Evolutionary conservation across 768 basidiomycete genomes (phyloP).

Genomic region (Gelatoporia subvermispora): DNA sequence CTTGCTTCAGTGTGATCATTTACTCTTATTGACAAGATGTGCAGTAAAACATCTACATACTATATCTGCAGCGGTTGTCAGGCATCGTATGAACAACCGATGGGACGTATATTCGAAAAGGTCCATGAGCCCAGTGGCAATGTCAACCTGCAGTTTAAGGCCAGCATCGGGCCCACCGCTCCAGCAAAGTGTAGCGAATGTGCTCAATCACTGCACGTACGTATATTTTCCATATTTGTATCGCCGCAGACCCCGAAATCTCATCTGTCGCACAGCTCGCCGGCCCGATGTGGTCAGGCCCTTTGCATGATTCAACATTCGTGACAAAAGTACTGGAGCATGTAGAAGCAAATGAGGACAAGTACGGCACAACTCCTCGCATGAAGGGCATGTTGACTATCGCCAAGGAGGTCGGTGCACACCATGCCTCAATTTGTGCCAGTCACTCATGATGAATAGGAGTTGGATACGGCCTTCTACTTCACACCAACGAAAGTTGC

Average conservation of each 20-base stretch:
- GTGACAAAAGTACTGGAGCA: constrained; percentile 71
- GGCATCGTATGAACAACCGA: constrained; percentile 73
- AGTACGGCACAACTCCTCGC: constrained; percentile 73
- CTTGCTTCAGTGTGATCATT: not conserved
- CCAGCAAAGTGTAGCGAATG: constrained; percentile 78
- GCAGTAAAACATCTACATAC: constrained; percentile 80
- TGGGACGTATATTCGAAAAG: constrained; percentile 71
- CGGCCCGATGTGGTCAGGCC: constrained; percentile 96
- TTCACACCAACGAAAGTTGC: constrained; percentile 81
- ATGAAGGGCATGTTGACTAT: constrained; percentile 97
- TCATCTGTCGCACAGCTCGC: constrained; percentile 53
- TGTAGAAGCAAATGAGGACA: constrained; percentile 52
- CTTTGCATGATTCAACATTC: constrained; percentile 76
- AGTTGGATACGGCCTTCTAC: constrained; percentile 75
- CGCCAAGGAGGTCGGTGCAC: constrained; percentile 69
- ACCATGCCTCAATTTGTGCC: not conserved
- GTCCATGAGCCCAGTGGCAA: constrained; percentile 50
- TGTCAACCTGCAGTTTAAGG: constrained; percentile 66
- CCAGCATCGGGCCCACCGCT: constrained; percentile 62
- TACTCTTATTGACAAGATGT: not conserved
- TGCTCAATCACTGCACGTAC: constrained; percentile 67
- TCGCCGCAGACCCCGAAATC: not conserved
- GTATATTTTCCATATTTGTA: constrained; percentile 15
- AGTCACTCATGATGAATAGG: constrained; percentile 39
- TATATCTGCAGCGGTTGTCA: constrained; percentile 87